Evolutionary conservation across 2,329 filamentous ascomycete species (phyloP), one percentile per base, ranked within the genome.

Genomic region (Fusarium protoensiforme): DNA sequence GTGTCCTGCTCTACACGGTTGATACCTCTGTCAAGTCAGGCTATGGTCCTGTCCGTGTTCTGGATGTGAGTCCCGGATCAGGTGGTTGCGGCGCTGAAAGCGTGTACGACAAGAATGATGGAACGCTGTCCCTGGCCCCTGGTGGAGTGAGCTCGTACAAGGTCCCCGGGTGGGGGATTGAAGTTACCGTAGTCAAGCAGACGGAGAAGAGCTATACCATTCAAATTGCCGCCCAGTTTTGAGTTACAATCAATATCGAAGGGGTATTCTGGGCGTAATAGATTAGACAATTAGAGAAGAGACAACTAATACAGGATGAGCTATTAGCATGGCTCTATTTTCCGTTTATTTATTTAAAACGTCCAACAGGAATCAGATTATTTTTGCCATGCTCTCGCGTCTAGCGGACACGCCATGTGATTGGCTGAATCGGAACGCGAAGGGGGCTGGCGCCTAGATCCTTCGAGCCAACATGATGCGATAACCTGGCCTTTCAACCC

Each of bases 1-100:
- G 82, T 8, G 78, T 84, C 14, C 71, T 83, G 14, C 67, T 84
- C 9, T 83, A 84, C 64, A 82, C 77, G 0, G 68, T 83, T 0
- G 79, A 79, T 18, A 83, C 80, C 0, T 65, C 64, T 0, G 66
- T 72, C 0, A 59, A 61, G 2, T 78, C 80, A 1, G 80, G 81
- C 3, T 63, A 77, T 14, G 81, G 81, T 1, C 78, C 81, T 1
- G 70, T 82, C 7, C 74, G 73, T 2, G 81, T 84, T 18, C 31
- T 83, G 1, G 80, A 83, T 58, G 67, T 70, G 0, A 84, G 75
- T 1, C 80, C 81, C 1, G 43, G 58, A 1, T 79, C 79, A 2
- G 73, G 74, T 3, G 76, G 77, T 2, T 83, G 81, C 31, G 76
- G 72, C 1, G 74, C 65, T 5, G 14, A 22, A 7, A 76, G 75